Base-by-base conservation (phyloP, 148 eudicot species). In the Fagopyrum esculentum region DNA sequence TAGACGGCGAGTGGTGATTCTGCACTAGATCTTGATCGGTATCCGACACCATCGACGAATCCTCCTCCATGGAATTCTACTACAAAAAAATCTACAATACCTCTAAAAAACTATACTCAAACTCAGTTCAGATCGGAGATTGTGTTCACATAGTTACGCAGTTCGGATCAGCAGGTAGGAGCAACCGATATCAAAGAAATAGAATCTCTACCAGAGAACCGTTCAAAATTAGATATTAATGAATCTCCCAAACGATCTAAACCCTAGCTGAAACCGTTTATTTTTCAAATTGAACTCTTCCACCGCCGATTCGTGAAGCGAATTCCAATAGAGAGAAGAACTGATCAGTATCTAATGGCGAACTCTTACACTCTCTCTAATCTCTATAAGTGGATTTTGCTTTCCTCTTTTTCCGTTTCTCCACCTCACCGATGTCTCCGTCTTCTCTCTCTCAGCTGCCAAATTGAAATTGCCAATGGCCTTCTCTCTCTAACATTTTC, bases 31-130 rank as follows among this genome's bases (percentile, higher is more conserved):
- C 85, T 76, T 79, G 85, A 84, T 88, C 85, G 79, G 87, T 74
- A 51, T 82, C 85, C 51, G 86, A 69, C 73, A 71, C 78, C 75
- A 84, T 78, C 77, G 89, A 77, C 57, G 92, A 85, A 86, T 90
- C 95, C 4, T 88, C 90, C 72, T 90, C 95, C 95, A 90, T 90
- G 60, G 71, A 71, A 71, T 68, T 19, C 35, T 30, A 9, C 40
- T 50, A 4, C 15, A 16, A 51, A 60, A 60, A 63, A 45, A 43
- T 35, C 29, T 19, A 22, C 6, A 4, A 4, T 44, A 66, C 13
- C 4, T 40, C 46, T 13, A 35, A 16, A 46, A 71, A 12, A 19
- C 55, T 71, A 45, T 1, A 71, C 46, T 71, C 74, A 71, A 68
- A 44, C 22, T 68, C 71, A n/a, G 71, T 71, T 30, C 51, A 71